These are phyloP conservation scores for Guadua angustifolia DNA, from an alignment of 176 grass and related monocot genomes.

Conservation along the genomic window DNA sequence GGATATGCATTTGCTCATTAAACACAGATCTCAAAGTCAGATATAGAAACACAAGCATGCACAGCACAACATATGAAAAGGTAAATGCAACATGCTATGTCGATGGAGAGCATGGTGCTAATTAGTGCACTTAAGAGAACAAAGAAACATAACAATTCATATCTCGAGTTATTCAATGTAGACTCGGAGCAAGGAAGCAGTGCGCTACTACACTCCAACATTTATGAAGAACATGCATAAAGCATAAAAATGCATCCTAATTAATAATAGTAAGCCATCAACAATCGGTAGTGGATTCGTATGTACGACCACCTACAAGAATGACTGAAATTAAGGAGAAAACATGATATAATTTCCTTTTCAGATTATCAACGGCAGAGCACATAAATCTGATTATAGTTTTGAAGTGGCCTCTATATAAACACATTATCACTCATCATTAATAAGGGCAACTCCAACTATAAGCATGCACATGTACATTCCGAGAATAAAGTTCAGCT, in stretches of 20 bases:
- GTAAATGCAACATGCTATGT: not conserved
- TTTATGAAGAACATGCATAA: not conserved
- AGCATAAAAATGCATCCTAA: not conserved
- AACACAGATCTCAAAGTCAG: not conserved
- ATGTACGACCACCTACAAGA: not conserved
- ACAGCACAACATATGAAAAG: not conserved
- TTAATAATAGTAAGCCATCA: not conserved
- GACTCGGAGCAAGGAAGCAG: not conserved
- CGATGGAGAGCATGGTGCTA: not conserved
- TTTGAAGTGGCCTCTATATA: not conserved
- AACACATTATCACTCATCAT: not conserved
- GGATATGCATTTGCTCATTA: not conserved
- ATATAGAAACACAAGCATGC: conserved; percentile 16
- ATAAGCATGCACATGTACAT: not conserved
- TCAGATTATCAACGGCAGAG: not conserved
- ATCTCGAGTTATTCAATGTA: not conserved
- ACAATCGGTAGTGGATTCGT: not conserved
- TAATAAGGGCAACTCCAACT: not conserved
- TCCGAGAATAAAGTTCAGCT: not conserved
- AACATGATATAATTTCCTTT: not conserved
- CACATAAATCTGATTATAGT: not conserved
- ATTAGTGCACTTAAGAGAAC: not conserved
- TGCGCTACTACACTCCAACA: not conserved
- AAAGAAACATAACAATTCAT: not conserved
- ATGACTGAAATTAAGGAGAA: not conserved